Conservation (phyloP, 2,329 filamentous ascomycete genomes). For the Ambrosiella beaveri region DNA sequence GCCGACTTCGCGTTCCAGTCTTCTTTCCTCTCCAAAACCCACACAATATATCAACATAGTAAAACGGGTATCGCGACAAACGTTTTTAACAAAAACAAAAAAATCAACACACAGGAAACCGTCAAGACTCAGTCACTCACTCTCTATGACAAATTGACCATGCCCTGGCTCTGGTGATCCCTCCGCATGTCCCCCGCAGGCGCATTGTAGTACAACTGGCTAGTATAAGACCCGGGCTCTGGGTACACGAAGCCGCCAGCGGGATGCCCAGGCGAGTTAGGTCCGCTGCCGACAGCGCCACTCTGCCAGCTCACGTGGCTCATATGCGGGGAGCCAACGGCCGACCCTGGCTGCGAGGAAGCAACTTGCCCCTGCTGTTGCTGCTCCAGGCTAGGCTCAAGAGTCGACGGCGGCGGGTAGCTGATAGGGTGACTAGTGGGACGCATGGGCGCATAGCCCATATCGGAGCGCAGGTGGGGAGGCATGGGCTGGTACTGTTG, state of each 20-base stretch:
- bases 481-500: constrained; percentile 60
- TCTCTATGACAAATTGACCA: constrained; percentile 19
- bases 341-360: constrained; percentile 43
- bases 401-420: constrained; percentile 60
- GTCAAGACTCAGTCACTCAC: neutral
- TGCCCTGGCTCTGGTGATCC: constrained; percentile 17
- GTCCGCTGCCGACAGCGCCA: neutral
- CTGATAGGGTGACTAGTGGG: constrained; percentile 74
- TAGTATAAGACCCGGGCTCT: constrained; percentile 59
- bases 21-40: too few species aligned
- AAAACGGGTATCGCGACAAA: too few species aligned
- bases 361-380: constrained; percentile 28
- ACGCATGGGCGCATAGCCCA: constrained; percentile 44
- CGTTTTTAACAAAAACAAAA: too few species aligned
- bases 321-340: constrained; percentile 77
- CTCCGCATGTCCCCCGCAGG: constrained; percentile 26
- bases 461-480: constrained; percentile 61
- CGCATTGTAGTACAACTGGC: constrained; percentile 51
- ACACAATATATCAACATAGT: too few species aligned
- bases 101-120: too few species aligned
- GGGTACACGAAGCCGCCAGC: constrained; percentile 48
- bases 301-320: constrained; percentile 58
- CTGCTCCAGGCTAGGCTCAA: constrained; percentile 65
- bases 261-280: constrained; percentile 48
- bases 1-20: too few species aligned